Base-by-base conservation (phyloP, 352 stramenopile species). In the Pythium rhizo-oryzae region DNA sequence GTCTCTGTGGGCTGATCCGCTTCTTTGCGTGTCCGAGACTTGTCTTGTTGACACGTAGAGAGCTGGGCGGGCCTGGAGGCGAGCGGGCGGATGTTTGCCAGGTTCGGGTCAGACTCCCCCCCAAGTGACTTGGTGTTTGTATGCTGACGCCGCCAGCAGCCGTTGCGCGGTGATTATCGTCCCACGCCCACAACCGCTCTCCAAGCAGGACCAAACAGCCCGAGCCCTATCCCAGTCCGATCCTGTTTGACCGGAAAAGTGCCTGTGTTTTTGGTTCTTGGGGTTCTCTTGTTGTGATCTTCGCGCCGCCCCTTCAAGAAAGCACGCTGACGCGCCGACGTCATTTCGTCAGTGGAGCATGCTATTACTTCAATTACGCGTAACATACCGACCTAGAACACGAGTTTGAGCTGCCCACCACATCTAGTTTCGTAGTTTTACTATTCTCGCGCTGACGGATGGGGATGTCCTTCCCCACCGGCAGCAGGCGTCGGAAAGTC, bases 261-360 rank as follows among this genome's bases (percentile, higher is more conserved):
- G 46, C 23, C 8, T 4, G 21, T 60, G 54, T 35, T 33, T 60
- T 60, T 60, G 54, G 24, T 24, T 47, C 41, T 47, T 47, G 13
- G 13, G 18, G 18, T 28, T 18, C 18, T 52, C 54, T 49, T 18
- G 11, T 70, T 60, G 64, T 71, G 64, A 71, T 71, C 64, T 71
- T 71, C 55, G 44, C 56, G n/a, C 18, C 41, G 19, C 41, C 67
- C 50, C 58, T 80, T 80, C 73, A 80, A 80, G 33, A 37, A 56
- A 37, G 30, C 21, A 28, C 23, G n/a, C 43, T 80, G 73, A 80
- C 73, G 65, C 70, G 49, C 56, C 66, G 54, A 71, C 70, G 58
- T 75, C 62, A 77, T 74, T 76, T 76, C 28, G 53, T 51, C 35
- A 54, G 54, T 78, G 62, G 67, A 47, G 47, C 5, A 23, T 28